Base-by-base conservation (phyloP, 352 stramenopile species). In the Chrysophaeum taylorii region DNA sequence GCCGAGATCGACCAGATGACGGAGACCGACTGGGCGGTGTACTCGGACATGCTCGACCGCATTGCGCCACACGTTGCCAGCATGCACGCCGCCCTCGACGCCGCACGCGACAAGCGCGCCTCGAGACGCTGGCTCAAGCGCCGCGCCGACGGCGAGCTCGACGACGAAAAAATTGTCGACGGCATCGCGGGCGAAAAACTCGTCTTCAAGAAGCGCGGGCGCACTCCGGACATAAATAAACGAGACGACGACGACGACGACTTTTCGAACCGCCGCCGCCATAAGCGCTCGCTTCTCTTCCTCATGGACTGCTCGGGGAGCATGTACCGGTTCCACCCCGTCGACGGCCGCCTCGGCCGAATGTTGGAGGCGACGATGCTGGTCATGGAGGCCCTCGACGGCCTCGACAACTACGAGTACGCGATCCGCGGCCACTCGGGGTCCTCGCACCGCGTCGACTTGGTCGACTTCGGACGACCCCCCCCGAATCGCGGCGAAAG, bases 321-420 rank as follows among this genome's bases (percentile, higher is more conserved):
- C 42, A 94, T 94, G 87, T 91, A 89, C 73, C 85, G 92, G 23
- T 98, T 97, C 76, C 97, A 97, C 75, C 81, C 86, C 37, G 91
- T 94, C 62, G 92, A 93, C 75, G 78, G 86, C n/a, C 86, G 93
- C 16, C 82, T 97, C 0, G 82, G 95, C 50, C 87, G 91, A 45
- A 86, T 92, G 50, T 78, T 97, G 4, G 92, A 97, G 80, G 93
- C 91, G 12, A 87, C 90, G 23, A 76, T 94, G 37, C 93, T 98
- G 87, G 88, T 98, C 69, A 97, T 98, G 91, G 92, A 97, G 78
- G 87, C 81, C 64, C 89, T 97, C 70, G 82, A 88, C 0, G 89
- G 87, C 53, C 87, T 91, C 48, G 89, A 96, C 64, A 78, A 82
- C 57, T 92, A 96, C 39, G 84, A 95, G 67, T 92, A 94, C 71